A percentile compares a stretch with the other conserved stretches of the same genome.
These are phyloP conservation scores for Colletotrichum higginsianum DNA, from an alignment of 2,329 filamentous ascomycete species.

Conservation along the genomic window DNA sequence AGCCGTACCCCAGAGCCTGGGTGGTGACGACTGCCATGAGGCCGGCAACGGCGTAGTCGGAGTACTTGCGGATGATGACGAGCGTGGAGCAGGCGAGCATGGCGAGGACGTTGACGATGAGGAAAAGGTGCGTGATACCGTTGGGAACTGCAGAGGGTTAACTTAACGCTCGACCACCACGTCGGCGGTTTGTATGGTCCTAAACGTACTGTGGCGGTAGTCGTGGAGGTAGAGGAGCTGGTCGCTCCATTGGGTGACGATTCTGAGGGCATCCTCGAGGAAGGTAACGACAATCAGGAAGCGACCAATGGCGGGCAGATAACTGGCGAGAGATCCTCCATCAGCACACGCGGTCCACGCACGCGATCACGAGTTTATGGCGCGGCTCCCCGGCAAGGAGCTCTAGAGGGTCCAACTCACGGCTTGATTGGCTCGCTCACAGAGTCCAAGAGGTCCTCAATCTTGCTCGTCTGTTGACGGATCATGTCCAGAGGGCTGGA, in stretches of 20 bases:
- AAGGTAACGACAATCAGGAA: slow-evolving; percentile 99
- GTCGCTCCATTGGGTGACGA: slow-evolving; percentile 97
- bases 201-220: slow-evolving; percentile 89
- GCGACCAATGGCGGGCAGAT: slow-evolving; percentile 93
- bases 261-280: slow-evolving; percentile 94
- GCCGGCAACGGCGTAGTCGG: slow-evolving; percentile 91
- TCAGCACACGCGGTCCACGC: slow-evolving; percentile 43
- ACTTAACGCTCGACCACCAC: slow-evolving; percentile 30
- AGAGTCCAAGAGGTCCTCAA: slow-evolving; percentile 93
- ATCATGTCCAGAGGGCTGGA: slow-evolving; percentile 89
- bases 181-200: neutral
- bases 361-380: slow-evolving; percentile 21
- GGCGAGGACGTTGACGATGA: slow-evolving; percentile 88
- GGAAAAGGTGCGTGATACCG: slow-evolving; percentile 93
- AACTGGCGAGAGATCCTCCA: slow-evolving; percentile 67
- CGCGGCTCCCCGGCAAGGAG: slow-evolving; percentile 23
- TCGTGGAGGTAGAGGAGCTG: slow-evolving; percentile 94
- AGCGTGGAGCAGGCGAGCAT: slow-evolving; percentile 88
- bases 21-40: slow-evolving; percentile 92
- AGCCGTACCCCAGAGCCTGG: slow-evolving; percentile 95
- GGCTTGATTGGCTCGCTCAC: slow-evolving; percentile 93
- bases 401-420: slow-evolving; percentile 68
- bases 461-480: slow-evolving; percentile 96
- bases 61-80: slow-evolving; percentile 93
- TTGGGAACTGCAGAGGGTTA: slow-evolving; percentile 76